phyloP scores from a whole-genome alignment of 2,329 filamentous ascomycete species.

The Trichoderma polysporum region DNA sequence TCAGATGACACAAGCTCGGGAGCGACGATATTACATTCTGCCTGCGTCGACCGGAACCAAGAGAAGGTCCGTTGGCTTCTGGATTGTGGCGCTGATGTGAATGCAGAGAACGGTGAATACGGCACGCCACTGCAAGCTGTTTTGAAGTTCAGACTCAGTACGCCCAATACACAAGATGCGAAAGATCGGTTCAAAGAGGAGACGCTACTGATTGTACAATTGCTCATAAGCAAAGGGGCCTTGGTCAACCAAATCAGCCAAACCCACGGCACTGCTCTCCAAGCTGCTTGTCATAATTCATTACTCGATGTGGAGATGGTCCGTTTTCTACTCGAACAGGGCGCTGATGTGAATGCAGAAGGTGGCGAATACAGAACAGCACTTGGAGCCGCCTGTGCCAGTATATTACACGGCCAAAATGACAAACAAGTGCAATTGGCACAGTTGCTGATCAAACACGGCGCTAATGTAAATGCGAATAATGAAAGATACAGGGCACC shows the following conservation, averaged over 20 bases:
- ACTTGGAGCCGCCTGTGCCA: too few relatives aligned
- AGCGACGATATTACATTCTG: neutral
- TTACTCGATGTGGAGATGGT: neutral
- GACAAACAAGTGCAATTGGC: too few relatives aligned
- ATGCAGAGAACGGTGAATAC: neutral
- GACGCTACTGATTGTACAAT: neutral
- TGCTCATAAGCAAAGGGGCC: neutral
- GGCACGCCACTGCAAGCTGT: neutral
- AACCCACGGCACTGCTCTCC: neutral
- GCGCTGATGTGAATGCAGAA: neutral
- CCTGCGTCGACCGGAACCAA: neutral
- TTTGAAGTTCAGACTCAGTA: too few relatives aligned
- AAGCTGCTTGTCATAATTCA: too few relatives aligned
- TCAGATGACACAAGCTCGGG: neutral
- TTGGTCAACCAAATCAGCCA: neutral
- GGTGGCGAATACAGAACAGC: neutral
- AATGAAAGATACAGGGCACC: neutral
- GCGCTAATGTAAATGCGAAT: neutral
- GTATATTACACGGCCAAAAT: too few relatives aligned
- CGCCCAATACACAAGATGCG: too few relatives aligned
- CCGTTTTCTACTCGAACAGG: neutral
- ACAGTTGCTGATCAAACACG: neutral
- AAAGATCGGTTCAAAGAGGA: neutral
- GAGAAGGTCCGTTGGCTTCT: neutral
- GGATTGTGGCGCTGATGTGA: neutral